Evolutionary conservation across 805 yeast species (phyloP).

Genomic region (Nematodospora valgi): DNA sequence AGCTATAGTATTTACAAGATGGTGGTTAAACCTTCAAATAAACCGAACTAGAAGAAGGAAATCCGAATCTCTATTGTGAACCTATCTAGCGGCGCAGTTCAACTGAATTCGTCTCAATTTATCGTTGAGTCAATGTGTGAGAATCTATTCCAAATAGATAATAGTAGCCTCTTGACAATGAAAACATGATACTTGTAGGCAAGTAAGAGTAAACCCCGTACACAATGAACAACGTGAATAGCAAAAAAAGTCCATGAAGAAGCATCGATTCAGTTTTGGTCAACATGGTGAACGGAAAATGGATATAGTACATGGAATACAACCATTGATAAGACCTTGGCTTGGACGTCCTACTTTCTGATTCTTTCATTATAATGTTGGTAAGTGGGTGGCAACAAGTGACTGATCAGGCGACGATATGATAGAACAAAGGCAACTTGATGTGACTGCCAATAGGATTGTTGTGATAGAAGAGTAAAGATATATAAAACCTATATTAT

Average conservation of each 20-base stretch:
- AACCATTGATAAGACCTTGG: conserved; percentile 1
- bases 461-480: too few relatives aligned
- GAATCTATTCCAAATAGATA: conserved; percentile 34
- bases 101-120: too few relatives aligned
- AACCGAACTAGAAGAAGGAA: too few relatives aligned
- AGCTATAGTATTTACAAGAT: too few relatives aligned
- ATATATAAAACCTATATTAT: too few relatives aligned
- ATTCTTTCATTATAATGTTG: background rate
- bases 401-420: too few relatives aligned
- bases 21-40: too few relatives aligned
- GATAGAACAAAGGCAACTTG: too few relatives aligned
- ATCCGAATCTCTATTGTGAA: too few relatives aligned
- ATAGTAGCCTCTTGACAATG: conserved; percentile 30
- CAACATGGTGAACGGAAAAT: conserved; percentile 49
- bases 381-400: too few relatives aligned
- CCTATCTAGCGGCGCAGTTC: too few relatives aligned
- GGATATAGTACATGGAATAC: conserved; percentile 35
- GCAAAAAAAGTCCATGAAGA: conserved; percentile 9
- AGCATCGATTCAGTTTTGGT: conserved; percentile 34
- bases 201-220: conserved; percentile 25
- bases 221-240: conserved; percentile 20
- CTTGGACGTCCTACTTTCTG: background rate
- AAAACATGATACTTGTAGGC: conserved; percentile 25
- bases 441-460: background rate
- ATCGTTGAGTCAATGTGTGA: too few relatives aligned